These are phyloP conservation scores for Ustilago nuda DNA, from an alignment of 1,284 basidiomycete genomes.

Conservation along the genomic window DNA sequence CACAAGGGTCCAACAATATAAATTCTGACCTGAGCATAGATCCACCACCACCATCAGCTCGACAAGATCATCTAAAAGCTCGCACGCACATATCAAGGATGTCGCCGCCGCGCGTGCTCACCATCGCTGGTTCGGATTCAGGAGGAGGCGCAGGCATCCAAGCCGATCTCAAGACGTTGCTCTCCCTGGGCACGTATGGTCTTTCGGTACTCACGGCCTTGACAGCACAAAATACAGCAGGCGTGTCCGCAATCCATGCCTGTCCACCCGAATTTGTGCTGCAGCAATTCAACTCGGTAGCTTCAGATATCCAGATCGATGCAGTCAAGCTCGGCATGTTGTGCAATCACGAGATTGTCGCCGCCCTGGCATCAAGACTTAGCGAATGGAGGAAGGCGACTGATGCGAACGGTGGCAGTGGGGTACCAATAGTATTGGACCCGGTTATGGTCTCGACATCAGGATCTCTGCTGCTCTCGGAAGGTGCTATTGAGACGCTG, in stretches of 20 bases:
- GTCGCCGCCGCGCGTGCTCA: slow-evolving; percentile 72
- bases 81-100: slow-evolving; percentile 1
- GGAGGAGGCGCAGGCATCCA: slow-evolving; percentile 90
- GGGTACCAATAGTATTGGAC: slow-evolving; percentile 63
- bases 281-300: slow-evolving; percentile 77
- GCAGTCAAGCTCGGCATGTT: slow-evolving; percentile 93
- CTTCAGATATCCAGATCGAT: slow-evolving; percentile 80
- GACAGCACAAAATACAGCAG: slow-evolving; percentile 89
- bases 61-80: neutral
- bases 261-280: slow-evolving; percentile 64
- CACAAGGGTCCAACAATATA: neutral
- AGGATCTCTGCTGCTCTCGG: slow-evolving; percentile 81
- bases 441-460: slow-evolving; percentile 95
- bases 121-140: slow-evolving; percentile 87
- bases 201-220: slow-evolving; percentile 88
- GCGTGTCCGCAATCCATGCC: slow-evolving; percentile 76
- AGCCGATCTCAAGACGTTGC: slow-evolving; percentile 81
- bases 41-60: neutral
- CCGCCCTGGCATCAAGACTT: slow-evolving; percentile 64
- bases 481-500: slow-evolving; percentile 77
- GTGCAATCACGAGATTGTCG: slow-evolving; percentile 71
- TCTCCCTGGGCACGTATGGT: slow-evolving; percentile 84
- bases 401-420: slow-evolving; percentile 16
- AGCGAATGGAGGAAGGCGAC: slow-evolving; percentile 22
- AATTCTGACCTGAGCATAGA: neutral